These are phyloP conservation scores for Pythium aristosporum DNA, from an alignment of 352 stramenopile species.

Conservation along the genomic window DNA sequence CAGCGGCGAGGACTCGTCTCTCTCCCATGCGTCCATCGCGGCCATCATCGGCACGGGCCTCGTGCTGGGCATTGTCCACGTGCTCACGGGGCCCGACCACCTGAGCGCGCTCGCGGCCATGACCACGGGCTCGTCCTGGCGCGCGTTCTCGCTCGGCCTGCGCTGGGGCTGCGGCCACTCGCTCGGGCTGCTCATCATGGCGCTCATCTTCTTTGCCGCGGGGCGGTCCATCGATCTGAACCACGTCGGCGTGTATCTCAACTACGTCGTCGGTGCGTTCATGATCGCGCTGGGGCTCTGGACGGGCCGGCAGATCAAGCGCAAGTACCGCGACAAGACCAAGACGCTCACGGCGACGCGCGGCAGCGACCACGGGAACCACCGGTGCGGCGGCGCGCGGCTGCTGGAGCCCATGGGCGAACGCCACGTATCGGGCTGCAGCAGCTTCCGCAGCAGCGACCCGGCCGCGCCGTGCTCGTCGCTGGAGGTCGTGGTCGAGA, in stretches of 20 bases:
- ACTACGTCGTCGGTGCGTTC: conserved; percentile 58
- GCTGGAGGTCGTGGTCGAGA: conserved; percentile 3
- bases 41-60: conserved; percentile 54
- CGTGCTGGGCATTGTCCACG: conserved; percentile 53
- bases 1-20: conserved; percentile 27
- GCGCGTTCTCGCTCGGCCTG: conserved; percentile 74
- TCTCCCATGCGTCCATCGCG: conserved; percentile 23
- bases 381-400: background rate
- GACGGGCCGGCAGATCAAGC: conserved; percentile 35
- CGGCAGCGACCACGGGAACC: too few species aligned
- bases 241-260: conserved; percentile 43
- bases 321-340: conserved; percentile 27
- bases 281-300: conserved; percentile 57
- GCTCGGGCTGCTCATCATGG: conserved; percentile 72
- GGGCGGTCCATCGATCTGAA: conserved; percentile 42
- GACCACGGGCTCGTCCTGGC: conserved; percentile 65
- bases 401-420: conserved; percentile 13
- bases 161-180: conserved; percentile 86
- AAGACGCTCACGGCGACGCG: too few species aligned
- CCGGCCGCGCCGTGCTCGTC: background rate
- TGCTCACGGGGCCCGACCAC: conserved; percentile 81
- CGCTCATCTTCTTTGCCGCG: conserved; percentile 52
- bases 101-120: conserved; percentile 86
- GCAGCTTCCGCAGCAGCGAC: background rate
- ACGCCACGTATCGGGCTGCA: background rate